A percentile compares a stretch with the other conserved stretches of the same genome.
phyloP scores from a whole-genome alignment of 1,284 basidiomycete species.

The Cutaneotrichosporon daszewskae region DNA sequence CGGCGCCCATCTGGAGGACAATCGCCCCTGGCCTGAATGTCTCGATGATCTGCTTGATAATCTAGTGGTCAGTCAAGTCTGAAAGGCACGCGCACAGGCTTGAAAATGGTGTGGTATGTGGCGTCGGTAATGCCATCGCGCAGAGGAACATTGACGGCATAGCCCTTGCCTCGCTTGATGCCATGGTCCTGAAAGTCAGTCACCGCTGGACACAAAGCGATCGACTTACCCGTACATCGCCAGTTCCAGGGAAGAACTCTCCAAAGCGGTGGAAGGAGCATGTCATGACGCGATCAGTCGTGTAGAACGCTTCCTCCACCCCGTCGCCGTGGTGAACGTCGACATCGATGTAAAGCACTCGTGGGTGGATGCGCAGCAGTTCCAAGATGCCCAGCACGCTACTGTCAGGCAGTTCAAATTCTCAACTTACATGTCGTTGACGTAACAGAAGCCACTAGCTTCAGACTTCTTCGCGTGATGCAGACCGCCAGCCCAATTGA shows the following conservation, averaged over 20 bases:
- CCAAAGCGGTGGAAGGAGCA: conserved; percentile 94
- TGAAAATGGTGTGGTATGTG: conserved; percentile 70
- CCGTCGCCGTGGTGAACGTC: conserved; percentile 98
- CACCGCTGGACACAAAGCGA: no score
- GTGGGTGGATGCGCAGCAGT: conserved; percentile 65
- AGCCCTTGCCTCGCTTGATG: conserved; percentile 77
- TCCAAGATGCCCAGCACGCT: conserved; percentile 88
- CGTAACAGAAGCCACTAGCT: conserved; percentile 94
- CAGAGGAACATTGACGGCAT: conserved; percentile 88
- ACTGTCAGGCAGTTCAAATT: conserved; percentile 4
- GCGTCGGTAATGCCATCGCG: conserved; percentile 87
- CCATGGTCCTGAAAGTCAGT: conserved; percentile 61
- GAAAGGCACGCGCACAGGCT: conserved; percentile 75
- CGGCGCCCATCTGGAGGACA: conserved; percentile 91
- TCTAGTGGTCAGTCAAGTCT: conserved; percentile 49
- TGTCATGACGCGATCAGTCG: conserved; percentile 94
- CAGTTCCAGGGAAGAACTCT: conserved; percentile 95
- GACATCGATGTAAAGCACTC: conserved; percentile 96
- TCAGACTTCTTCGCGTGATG: conserved; percentile 98
- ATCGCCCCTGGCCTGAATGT: conserved; percentile 85
- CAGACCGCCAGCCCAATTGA: conserved; percentile 96
- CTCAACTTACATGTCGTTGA: conserved; percentile 73
- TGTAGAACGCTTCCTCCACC: conserved; percentile 98
- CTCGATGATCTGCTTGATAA: conserved; percentile 81
- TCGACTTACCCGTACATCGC: conserved; percentile 57